Evolutionary conservation across 177 flowering plant genomes (phyloP).

Genomic region (Vitis hybrid): DNA sequence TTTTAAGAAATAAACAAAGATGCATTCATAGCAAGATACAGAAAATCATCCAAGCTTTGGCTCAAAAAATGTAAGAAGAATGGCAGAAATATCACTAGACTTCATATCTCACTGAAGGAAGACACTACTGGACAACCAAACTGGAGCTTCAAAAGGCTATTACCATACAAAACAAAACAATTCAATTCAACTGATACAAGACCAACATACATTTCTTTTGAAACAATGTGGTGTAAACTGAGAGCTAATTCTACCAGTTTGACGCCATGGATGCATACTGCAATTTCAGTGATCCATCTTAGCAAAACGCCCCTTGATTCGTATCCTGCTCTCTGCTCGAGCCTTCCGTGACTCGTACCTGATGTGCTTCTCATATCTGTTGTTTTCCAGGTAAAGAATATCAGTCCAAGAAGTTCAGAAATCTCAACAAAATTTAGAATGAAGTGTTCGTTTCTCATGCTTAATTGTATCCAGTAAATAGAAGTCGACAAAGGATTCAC

Average conservation of each 20-base stretch:
- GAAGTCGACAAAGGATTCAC: no score
- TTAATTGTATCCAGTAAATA: no score
- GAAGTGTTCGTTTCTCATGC: not conserved
- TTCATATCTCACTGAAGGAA: no score
- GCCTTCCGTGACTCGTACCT: constrained; percentile 86
- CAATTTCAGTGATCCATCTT: constrained; percentile 40
- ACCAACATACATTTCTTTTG: not conserved
- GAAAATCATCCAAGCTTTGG: no score
- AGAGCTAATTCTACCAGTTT: not conserved
- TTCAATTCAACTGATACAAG: not conserved
- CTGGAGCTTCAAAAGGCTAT: no score
- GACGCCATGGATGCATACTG: not conserved
- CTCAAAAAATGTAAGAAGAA: no score
- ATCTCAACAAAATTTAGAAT: not conserved
- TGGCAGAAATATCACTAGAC: no score
- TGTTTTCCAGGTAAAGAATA: constrained; percentile 6
- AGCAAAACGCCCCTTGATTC: constrained; percentile 88
- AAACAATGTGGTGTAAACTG: not conserved
- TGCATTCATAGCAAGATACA: no score
- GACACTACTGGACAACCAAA: no score
- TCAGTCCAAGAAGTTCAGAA: not conserved
- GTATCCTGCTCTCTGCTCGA: constrained; percentile 76
- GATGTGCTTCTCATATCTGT: constrained; percentile 82
- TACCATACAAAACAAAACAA: no score
- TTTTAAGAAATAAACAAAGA: not conserved